A percentile compares a stretch with the other conserved stretches of the same genome.
phyloP scores from a whole-genome alignment of 2,329 filamentous ascomycete species.

The Fusarium brachygibbosum region DNA sequence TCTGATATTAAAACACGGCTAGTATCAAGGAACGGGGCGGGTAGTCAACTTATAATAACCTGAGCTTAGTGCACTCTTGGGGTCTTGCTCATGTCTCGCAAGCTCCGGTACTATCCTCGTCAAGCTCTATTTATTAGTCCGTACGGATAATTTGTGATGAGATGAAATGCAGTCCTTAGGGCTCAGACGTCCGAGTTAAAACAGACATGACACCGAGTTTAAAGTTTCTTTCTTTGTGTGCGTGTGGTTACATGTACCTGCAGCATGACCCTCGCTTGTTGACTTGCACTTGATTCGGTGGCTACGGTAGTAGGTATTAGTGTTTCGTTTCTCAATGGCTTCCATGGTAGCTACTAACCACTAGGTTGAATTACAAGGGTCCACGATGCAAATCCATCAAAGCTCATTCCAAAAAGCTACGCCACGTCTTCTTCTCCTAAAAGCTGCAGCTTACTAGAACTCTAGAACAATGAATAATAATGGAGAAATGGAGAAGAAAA shows the following conservation, averaged over 20 bases:
- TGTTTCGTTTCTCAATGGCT: slow-evolving; percentile 42
- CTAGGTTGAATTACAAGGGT: slow-evolving; percentile 24
- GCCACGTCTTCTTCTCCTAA: slow-evolving; percentile 15
- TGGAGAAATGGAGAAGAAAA: background rate
- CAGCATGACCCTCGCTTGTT: slow-evolving; percentile 37
- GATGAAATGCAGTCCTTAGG: slow-evolving; percentile 10
- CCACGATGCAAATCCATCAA: slow-evolving; percentile 8
- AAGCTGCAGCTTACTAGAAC: slow-evolving; percentile 17
- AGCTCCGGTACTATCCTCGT: background rate
- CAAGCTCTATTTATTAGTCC: slow-evolving; percentile 3
- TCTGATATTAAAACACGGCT: slow-evolving; percentile 13
- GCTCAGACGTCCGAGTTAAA: background rate
- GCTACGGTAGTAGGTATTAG: slow-evolving; percentile 34
- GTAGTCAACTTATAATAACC: slow-evolving; percentile 6
- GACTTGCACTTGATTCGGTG: slow-evolving; percentile 26
- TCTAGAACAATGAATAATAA: background rate
- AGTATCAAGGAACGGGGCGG: slow-evolving; percentile 34
- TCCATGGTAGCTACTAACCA: background rate
- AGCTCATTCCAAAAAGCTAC: slow-evolving; percentile 37
- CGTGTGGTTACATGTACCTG: slow-evolving; percentile 29
- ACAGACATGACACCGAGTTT: slow-evolving; percentile 11
- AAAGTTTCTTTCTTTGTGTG: slow-evolving; percentile 6
- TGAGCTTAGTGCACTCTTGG: slow-evolving; percentile 11
- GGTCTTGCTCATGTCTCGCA: slow-evolving; percentile 30
- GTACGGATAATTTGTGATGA: background rate